These are phyloP conservation scores for Aspergillus ellipticus DNA, from an alignment of 495 filamentous ascomycete species.

Conservation along the genomic window DNA sequence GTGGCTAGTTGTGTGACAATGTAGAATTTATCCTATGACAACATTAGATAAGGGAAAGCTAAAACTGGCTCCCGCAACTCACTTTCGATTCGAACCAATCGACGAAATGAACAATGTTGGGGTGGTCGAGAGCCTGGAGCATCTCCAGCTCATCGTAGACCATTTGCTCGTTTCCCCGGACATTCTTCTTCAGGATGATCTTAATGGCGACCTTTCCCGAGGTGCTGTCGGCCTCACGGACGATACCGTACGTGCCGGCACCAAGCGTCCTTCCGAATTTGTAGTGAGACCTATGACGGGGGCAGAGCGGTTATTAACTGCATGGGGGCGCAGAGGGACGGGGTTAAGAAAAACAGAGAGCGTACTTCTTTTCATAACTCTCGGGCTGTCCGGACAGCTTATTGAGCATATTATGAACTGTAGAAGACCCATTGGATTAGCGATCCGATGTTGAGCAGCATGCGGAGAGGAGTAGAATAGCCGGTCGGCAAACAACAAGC, in stretches of 20 bases:
- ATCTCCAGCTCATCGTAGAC: constrained; percentile 95
- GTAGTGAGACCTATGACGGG: constrained; percentile 66
- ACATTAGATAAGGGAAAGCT: constrained; percentile 9
- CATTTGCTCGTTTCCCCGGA: constrained; percentile 97
- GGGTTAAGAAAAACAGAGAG: background rate
- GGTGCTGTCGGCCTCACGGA: constrained; percentile 80
- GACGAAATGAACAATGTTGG: constrained; percentile 94
- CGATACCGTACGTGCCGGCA: constrained; percentile 97
- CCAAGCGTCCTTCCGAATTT: constrained; percentile 89
- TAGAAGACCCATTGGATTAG: constrained; percentile 28
- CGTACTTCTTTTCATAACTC: constrained; percentile 96
- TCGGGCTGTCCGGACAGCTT: constrained; percentile 97
- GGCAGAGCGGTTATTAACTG: constrained; percentile 10
- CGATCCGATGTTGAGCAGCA: background rate
- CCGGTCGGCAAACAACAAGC: background rate
- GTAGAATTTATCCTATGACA: constrained; percentile 92
- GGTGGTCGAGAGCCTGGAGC: constrained; percentile 84
- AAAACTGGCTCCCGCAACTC: background rate
- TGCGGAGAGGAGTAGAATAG: background rate
- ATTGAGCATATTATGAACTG: constrained; percentile 90
- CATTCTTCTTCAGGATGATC: constrained; percentile 99
- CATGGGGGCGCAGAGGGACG: background rate
- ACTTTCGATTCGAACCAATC: constrained; percentile 98
- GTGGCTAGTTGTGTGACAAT: constrained; percentile 97
- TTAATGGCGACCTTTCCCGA: constrained; percentile 92